A percentile compares a stretch with the other conserved stretches of the same genome.
These are phyloP conservation scores for Macroventuria anomochaeta DNA, from an alignment of 2,329 filamentous ascomycete genomes.

Conservation along the genomic window DNA sequence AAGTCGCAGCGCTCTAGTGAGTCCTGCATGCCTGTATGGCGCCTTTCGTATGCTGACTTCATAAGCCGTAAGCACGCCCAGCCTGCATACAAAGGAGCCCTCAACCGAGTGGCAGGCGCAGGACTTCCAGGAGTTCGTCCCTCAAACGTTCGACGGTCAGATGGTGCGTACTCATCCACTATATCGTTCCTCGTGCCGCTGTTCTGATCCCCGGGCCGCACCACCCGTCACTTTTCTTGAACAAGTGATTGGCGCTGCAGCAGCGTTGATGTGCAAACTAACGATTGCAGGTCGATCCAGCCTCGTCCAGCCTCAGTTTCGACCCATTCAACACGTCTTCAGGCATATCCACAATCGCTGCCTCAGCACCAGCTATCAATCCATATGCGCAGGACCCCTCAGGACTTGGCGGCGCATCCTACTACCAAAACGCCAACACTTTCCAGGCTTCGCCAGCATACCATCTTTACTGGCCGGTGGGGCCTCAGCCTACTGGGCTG, in stretches of 20 bases:
- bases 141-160: slow-evolving; percentile 60
- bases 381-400: slow-evolving; percentile 79
- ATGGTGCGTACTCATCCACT: slow-evolving; percentile 51
- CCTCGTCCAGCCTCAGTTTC: slow-evolving; percentile 47
- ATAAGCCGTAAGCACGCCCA: slow-evolving; percentile 52
- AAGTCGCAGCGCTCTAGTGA: slow-evolving; percentile 58
- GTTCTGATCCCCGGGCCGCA: neutral
- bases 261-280: neutral
- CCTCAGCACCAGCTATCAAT: slow-evolving; percentile 52
- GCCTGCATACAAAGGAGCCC: slow-evolving; percentile 54
- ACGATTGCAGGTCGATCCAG: slow-evolving; percentile 41
- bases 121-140: slow-evolving; percentile 61
- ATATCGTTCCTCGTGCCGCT: neutral
- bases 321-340: slow-evolving; percentile 54
- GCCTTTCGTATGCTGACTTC: slow-evolving; percentile 22
- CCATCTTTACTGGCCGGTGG: slow-evolving; percentile 89
- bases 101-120: slow-evolving; percentile 57
- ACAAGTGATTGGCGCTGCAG: neutral
- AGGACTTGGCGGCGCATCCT: slow-evolving; percentile 66
- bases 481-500: slow-evolving; percentile 80
- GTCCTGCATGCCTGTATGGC: slow-evolving; percentile 22
- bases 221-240: neutral
- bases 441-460: slow-evolving; percentile 67
- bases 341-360: slow-evolving; percentile 43
- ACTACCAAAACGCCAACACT: slow-evolving; percentile 66